Percentiles rank a stretch among this genome's conserved stretches.
phyloP scores from a whole-genome alignment of 352 stramenopile genomes.

The Bremia lactucae region DNA sequence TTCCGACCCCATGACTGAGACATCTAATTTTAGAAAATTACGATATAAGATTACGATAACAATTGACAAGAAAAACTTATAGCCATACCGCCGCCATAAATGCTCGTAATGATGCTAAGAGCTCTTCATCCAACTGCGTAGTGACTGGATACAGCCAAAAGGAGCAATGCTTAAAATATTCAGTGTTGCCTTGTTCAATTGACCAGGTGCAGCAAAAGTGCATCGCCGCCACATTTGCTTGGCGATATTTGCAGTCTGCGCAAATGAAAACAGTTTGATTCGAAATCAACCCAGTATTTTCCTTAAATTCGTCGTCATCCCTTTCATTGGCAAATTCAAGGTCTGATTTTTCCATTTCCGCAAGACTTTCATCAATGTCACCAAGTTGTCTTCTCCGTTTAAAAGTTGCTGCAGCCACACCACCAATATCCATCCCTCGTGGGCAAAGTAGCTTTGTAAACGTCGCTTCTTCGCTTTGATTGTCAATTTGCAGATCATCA shows the following conservation, averaged over 20 bases:
- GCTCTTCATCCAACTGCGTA: conserved; percentile 78
- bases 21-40: conserved; percentile 29
- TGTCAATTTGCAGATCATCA: conserved; percentile 80
- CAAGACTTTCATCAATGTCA: conserved; percentile 39
- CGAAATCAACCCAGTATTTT: conserved; percentile 37
- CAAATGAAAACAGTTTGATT: conserved; percentile 74
- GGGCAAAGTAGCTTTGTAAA: conserved; percentile 80
- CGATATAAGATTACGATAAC: conserved; percentile 1
- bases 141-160: conserved; percentile 82
- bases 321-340: conserved; percentile 6
- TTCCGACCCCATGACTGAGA: conserved; percentile 55
- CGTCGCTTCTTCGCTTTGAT: conserved; percentile 75
- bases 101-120: conserved; percentile 56
- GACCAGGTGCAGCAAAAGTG: conserved; percentile 86
- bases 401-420: conserved; percentile 3
- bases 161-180: conserved; percentile 86
- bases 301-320: conserved; percentile 13
- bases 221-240: conserved; percentile 67
- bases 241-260: conserved; percentile 73
- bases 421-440: conserved; percentile 34
- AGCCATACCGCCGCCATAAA: conserved; percentile 60
- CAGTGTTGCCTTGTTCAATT: conserved; percentile 80
- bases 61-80: conserved; percentile 4
- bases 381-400: conserved; percentile 29
- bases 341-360: conserved; percentile 30